Conservation (phyloP, 106 monocot genomes). For the Gastrodia elata region DNA sequence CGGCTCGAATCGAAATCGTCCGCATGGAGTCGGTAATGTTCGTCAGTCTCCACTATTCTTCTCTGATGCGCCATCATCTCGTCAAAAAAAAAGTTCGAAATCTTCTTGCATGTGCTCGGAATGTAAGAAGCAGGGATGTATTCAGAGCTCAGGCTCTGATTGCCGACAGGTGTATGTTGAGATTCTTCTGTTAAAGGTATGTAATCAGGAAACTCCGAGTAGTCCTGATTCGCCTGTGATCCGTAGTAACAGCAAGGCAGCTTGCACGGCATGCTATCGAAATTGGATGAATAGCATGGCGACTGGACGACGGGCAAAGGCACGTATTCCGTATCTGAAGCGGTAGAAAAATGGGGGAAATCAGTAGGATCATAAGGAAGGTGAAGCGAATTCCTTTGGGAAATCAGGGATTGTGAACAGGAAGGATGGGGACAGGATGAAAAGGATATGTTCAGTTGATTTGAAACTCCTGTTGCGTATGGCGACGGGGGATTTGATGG, state of each 20-base stretch:
- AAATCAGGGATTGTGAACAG: background rate
- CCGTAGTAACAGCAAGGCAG: background rate
- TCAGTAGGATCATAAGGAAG: background rate
- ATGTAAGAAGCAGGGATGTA: conserved; percentile 3
- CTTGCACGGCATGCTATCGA: background rate
- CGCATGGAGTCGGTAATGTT: background rate
- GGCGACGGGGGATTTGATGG: background rate
- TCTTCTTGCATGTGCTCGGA: background rate
- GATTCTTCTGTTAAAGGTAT: background rate
- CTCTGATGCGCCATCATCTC: background rate
- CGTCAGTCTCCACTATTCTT: background rate
- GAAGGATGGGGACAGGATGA: background rate
- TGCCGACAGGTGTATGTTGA: background rate
- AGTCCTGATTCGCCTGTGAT: background rate
- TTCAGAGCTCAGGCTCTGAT: background rate
- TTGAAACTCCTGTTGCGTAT: background rate
- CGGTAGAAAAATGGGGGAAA: background rate
- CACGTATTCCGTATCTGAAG: background rate
- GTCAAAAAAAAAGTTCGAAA: background rate
- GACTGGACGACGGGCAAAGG: background rate
- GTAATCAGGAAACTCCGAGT: conserved; percentile 1
- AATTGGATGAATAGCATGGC: background rate
- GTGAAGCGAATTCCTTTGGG: background rate
- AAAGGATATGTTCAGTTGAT: background rate
- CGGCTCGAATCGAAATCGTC: background rate